Evolutionary conservation across 2,329 filamentous ascomycete species (phyloP), one percentile per base, ranked within the genome.

Genomic region (Fusarium verrucosum): DNA sequence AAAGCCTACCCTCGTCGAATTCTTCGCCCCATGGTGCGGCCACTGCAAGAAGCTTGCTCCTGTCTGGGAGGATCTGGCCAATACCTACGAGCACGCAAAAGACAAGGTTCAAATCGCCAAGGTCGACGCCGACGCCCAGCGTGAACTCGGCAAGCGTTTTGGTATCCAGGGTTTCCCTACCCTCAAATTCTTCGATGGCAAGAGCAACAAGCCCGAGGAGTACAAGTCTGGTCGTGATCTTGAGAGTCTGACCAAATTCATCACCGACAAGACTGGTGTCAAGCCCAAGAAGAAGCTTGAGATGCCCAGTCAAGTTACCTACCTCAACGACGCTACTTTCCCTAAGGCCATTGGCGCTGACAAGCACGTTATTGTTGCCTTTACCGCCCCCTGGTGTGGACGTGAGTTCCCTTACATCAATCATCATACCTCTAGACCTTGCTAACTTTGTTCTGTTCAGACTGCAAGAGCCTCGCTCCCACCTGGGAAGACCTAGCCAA

Each of bases 11-110:
- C 89, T 99, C 23, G 93, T 98, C 72, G 94, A 98, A 79, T 99
- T 99, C 86, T 98, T 96, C 76, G 95, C 95, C 30, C 94, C 94
- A 22, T 99, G 95, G 95, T 99, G 95, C 75, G 96, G 95, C 28
- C 95, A 99, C 85, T 99, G 95, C 92, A 98, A 98, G 87, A 96
- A 83, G 74, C 90, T 99, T 30, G 95, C 95, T 16, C 96, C 95
- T 45, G 83, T 96, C 58, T 99, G 96, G 79, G 95, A 99, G 78
- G 92, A 99, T 76, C 88, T 99, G 38, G 95, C 88, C 42, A 78
- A 83, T 45, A 81, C 83, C 37, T 96, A 94, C 78, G 88, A 90
- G 67, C 88, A 86, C 73, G 88, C 88, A 67, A 86, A 86, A 74
- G 82, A 86, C 74, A 86, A 90, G 77, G 87, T 99, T 52, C 89